A percentile compares a stretch with the other conserved stretches of the same genome.
Evolutionary conservation across 148 eudicot genomes (phyloP).

Genomic region (Silene latifolia): DNA sequence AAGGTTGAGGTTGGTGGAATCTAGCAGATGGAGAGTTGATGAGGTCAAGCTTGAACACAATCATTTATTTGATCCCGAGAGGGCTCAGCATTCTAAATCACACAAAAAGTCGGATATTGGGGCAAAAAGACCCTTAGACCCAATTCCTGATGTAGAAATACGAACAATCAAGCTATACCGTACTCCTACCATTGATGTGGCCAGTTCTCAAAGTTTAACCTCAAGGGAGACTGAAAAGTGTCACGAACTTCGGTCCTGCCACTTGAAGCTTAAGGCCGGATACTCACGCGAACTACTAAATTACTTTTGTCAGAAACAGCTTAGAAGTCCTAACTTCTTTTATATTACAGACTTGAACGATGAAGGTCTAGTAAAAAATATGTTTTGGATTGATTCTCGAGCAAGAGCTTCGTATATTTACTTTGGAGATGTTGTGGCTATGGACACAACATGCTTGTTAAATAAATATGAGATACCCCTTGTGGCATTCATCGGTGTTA

Average conservation of each 20-base stretch:
- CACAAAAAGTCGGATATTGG: conserved; percentile 64
- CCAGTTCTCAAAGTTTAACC: conserved; percentile 33
- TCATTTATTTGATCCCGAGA: conserved; percentile 73
- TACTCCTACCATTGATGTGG: conserved; percentile 36
- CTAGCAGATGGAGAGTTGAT: conserved; percentile 72
- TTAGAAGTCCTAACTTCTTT: conserved; percentile 63
- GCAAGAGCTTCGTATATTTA: conserved; percentile 67
- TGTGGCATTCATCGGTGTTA: conserved; percentile 58
- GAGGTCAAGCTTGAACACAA: conserved; percentile 85
- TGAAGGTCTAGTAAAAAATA: conserved; percentile 65
- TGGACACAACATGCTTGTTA: conserved; percentile 64
- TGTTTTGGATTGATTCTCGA: conserved; percentile 78
- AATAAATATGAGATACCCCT: conserved; percentile 52
- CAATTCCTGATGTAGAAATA: conserved; percentile 58
- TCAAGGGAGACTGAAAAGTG: conserved; percentile 35
- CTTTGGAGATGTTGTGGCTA: conserved; percentile 66
- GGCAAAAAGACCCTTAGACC: conserved; percentile 50
- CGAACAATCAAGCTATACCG: conserved; percentile 73
- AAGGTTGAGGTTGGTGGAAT: conserved; percentile 66
- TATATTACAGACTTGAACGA: conserved; percentile 72
- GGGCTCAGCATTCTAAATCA: conserved; percentile 68
- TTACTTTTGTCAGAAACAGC: conserved; percentile 53
- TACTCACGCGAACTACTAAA: conserved; percentile 43
- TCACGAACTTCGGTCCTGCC: conserved; percentile 29
- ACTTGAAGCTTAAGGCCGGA: conserved; percentile 50